These are phyloP conservation scores for Candida vartiovaarae DNA, from an alignment of 805 yeast species.

Conservation along the genomic window DNA sequence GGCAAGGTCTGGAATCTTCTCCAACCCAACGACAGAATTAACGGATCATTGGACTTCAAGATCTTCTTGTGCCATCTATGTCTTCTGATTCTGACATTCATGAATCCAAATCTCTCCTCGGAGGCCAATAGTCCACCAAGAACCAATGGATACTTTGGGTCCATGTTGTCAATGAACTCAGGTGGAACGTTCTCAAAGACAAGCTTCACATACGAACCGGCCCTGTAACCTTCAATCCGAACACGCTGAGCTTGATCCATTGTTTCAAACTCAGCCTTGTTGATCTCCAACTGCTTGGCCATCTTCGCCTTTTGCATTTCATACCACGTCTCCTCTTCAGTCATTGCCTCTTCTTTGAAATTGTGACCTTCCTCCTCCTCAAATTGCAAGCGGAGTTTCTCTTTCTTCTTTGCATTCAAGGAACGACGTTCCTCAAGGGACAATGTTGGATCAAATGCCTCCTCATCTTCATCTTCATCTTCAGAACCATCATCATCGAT, in stretches of 20 bases:
- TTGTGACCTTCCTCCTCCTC: constrained; percentile 73
- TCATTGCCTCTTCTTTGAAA: constrained; percentile 75
- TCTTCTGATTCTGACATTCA: constrained; percentile 90
- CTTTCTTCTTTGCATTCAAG: constrained; percentile 83
- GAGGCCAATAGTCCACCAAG: constrained; percentile 88
- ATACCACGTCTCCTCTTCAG: constrained; percentile 94
- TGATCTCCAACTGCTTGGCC: constrained; percentile 93
- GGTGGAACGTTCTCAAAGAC: constrained; percentile 81
- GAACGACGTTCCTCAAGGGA: constrained; percentile 72
- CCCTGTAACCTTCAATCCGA: constrained; percentile 83
- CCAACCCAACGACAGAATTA: constrained; percentile 94
- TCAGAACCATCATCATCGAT: not conserved
- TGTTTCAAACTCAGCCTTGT: constrained; percentile 66
- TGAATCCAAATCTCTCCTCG: constrained; percentile 87
- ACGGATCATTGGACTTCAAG: constrained; percentile 90
- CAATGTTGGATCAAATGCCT: constrained; percentile 29
- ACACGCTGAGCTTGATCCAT: constrained; percentile 74
- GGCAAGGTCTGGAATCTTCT: constrained; percentile 97
- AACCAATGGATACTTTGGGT: constrained; percentile 78
- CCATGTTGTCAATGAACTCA: constrained; percentile 83
- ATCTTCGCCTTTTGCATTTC: constrained; percentile 95
- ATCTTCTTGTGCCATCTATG: constrained; percentile 99
- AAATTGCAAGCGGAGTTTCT: constrained; percentile 79
- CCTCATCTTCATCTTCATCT: constrained; percentile 29
- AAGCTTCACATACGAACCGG: constrained; percentile 90